A percentile compares a stretch with the other conserved stretches of the same genome.
Evolutionary conservation across 768 basidiomycete species (phyloP).

Genomic region (Lactarius hatsudake): DNA sequence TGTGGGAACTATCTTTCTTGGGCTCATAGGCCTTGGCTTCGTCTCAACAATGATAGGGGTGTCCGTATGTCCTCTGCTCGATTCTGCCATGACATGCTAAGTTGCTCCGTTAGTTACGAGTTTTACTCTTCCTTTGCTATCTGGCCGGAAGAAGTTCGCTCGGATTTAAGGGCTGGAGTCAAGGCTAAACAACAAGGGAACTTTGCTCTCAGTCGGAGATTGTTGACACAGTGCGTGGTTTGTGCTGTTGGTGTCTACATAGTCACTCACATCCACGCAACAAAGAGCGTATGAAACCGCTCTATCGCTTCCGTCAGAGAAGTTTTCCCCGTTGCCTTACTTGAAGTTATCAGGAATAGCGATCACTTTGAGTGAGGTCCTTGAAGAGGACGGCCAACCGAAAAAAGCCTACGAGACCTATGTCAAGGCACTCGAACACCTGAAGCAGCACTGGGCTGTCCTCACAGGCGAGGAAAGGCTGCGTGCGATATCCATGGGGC

Average conservation of each 20-base stretch:
- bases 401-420: conserved; percentile 32
- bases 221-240: conserved; percentile 49
- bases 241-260: not conserved
- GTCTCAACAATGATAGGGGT: conserved; percentile 23
- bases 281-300: conserved; percentile 57
- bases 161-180: conserved; percentile 63
- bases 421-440: conserved; percentile 32
- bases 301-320: conserved; percentile 40
- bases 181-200: conserved; percentile 61
- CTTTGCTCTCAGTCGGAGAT: conserved; percentile 47
- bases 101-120: conserved; percentile 45
- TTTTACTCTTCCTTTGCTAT: conserved; percentile 55
- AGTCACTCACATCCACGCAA: not conserved
- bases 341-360: conserved; percentile 70
- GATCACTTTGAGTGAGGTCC: conserved; percentile 54
- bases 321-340: conserved; percentile 46
- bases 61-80: conserved; percentile 20
- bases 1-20: conserved; percentile 18
- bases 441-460: conserved; percentile 26
- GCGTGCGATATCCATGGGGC: conserved; percentile 45
- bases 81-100: conserved; percentile 25
- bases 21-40: conserved; percentile 19
- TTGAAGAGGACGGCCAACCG: conserved; percentile 42
- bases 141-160: conserved; percentile 64
- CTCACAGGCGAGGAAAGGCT: conserved; percentile 40